These are phyloP conservation scores for Sisymbrium altissimum DNA, from an alignment of 345 rosid species.

Conservation along the genomic window DNA sequence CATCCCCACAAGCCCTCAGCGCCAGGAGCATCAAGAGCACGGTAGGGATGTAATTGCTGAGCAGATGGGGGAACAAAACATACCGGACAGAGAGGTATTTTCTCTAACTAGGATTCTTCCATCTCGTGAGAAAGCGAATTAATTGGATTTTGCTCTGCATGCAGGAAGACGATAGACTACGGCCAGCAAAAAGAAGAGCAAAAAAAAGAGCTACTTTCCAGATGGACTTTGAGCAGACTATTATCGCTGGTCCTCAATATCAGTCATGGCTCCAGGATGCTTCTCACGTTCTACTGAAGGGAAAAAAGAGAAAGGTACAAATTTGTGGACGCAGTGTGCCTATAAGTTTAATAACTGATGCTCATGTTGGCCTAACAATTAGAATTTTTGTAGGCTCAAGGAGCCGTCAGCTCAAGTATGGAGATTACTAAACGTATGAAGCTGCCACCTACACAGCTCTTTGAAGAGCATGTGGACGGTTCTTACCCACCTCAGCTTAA, in stretches of 20 bases:
- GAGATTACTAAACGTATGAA: constrained; percentile 58
- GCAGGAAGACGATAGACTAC: constrained; percentile 48
- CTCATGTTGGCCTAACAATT: constrained; percentile 6
- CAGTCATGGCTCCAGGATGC: constrained; percentile 76
- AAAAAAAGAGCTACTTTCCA: constrained; percentile 39
- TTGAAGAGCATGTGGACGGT: constrained; percentile 38
- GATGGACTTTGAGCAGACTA: constrained; percentile 72
- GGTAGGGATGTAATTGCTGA: constrained; percentile 18
- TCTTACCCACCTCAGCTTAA: constrained; percentile 63
- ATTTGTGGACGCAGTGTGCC: neutral
- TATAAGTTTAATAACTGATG: neutral
- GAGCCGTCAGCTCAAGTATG: constrained; percentile 31
- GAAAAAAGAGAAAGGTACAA: constrained; percentile 61
- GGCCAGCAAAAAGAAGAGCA: constrained; percentile 42
- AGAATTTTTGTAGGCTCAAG: constrained; percentile 38
- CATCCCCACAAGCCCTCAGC: constrained; percentile 41
- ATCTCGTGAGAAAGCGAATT: neutral
- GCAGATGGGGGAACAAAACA: constrained; percentile 29
- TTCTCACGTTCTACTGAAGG: constrained; percentile 53
- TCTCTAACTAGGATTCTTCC: constrained; percentile 12
- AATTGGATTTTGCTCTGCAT: constrained; percentile 28
- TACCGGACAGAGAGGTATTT: constrained; percentile 48
- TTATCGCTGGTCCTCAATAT: constrained; percentile 58
- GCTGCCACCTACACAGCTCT: constrained; percentile 59
- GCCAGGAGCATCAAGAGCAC: constrained; percentile 17